These are phyloP conservation scores for Lactarius hatsudake DNA, from an alignment of 768 basidiomycete species.

Conservation along the genomic window DNA sequence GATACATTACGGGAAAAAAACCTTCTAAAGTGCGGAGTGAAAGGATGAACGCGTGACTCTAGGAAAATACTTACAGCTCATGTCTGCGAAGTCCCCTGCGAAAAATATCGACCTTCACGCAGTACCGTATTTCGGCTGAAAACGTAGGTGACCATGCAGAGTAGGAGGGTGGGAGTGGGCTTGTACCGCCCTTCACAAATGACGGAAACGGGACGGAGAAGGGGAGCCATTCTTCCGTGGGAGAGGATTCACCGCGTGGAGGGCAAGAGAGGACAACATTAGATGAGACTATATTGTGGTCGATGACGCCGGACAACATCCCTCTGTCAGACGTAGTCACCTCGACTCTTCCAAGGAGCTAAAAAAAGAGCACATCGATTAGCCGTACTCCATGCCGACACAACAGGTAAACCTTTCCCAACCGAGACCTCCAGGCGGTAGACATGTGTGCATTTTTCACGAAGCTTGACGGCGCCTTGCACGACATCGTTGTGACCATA, in stretches of 20 bases:
- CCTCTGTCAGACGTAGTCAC: slow-evolving; percentile 36
- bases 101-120: slow-evolving; percentile 39
- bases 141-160: slow-evolving; percentile 34
- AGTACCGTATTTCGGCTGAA: slow-evolving; percentile 37
- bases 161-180: slow-evolving; percentile 41
- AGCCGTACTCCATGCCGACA: neutral
- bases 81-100: slow-evolving; percentile 41
- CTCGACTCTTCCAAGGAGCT: slow-evolving; percentile 41
- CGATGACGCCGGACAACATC: slow-evolving; percentile 20
- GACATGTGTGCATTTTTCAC: slow-evolving; percentile 37
- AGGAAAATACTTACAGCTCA: slow-evolving; percentile 37
- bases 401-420: slow-evolving; percentile 1
- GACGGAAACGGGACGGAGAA: slow-evolving; percentile 44
- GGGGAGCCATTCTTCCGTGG: slow-evolving; percentile 16
- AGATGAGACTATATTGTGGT: slow-evolving; percentile 13
- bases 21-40: slow-evolving; percentile 29
- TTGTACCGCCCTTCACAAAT: slow-evolving; percentile 32
- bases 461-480: slow-evolving; percentile 40
- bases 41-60: neutral
- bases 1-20: slow-evolving; percentile 41
- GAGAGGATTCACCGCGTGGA: slow-evolving; percentile 12
- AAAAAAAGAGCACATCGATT: slow-evolving; percentile 1
- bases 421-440: slow-evolving; percentile 41
- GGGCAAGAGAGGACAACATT: slow-evolving; percentile 12
- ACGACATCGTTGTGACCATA: slow-evolving; percentile 44